Conservation (phyloP, 768 basidiomycete species). For the Boletus pseudopeckii region DNA sequence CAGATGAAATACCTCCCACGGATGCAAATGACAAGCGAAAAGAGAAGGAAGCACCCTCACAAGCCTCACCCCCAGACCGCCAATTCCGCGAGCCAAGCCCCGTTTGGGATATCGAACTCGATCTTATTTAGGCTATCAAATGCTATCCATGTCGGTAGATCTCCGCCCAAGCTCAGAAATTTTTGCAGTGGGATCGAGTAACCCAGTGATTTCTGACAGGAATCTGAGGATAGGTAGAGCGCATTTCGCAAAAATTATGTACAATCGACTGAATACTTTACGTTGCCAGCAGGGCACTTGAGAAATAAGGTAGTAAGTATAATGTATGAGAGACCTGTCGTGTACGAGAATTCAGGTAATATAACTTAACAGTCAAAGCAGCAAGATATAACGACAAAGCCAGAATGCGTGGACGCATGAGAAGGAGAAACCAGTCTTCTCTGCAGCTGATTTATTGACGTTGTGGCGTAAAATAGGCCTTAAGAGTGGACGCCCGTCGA, state of each 20-base stretch:
- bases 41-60: conserved; percentile 16
- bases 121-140: conserved; percentile 35
- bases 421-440: neutral
- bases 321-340: neutral
- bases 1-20: neutral
- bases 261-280: conserved; percentile 29
- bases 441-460: conserved; percentile 3
- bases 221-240: neutral
- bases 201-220: neutral
- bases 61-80: conserved; percentile 3
- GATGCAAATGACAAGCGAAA: conserved; percentile 15
- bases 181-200: neutral
- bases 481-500: conserved; percentile 25
- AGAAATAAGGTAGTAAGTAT: conserved; percentile 2
- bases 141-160: conserved; percentile 10
- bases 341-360: neutral
- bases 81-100: conserved; percentile 51
- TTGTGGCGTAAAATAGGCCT: conserved; percentile 30
- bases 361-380: neutral
- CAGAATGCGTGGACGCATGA: neutral
- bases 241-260: conserved; percentile 5
- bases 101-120: conserved; percentile 72
- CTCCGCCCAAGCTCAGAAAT: neutral
- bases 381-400: neutral
- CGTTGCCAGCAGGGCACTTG: neutral